Conservation (phyloP, 352 stramenopile genomes). For the Pythium volutum region DNA sequence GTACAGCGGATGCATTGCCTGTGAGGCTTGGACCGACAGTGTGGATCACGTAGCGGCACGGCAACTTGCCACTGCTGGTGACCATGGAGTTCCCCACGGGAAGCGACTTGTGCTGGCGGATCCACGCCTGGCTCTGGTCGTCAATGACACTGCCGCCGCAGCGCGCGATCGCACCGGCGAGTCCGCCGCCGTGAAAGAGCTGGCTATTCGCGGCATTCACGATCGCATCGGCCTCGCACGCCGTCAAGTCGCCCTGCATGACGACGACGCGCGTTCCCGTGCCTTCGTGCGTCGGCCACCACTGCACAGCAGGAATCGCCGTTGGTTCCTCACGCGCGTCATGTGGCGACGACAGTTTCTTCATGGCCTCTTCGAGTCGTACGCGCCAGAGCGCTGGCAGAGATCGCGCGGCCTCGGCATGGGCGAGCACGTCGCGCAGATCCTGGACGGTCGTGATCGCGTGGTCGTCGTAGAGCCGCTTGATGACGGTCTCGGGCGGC, state of each 20-base stretch:
- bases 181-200: conserved; percentile 35
- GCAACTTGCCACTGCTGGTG: conserved; percentile 30
- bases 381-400: conserved; percentile 7
- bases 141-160: conserved; percentile 31
- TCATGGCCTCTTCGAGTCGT: not conserved
- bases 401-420: not conserved
- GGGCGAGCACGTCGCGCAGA: not conserved
- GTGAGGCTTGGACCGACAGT: conserved; percentile 35
- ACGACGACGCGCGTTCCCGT: conserved; percentile 14
- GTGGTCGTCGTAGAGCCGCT: conserved; percentile 2
- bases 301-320: not conserved
- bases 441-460: not conserved
- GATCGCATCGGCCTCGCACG: conserved; percentile 35
- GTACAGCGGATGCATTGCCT: not conserved
- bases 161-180: conserved; percentile 33
- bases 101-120: conserved; percentile 25
- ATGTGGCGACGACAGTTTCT: not conserved
- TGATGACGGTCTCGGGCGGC: not conserved
- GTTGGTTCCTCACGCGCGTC: not conserved
- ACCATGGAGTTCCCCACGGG: conserved; percentile 33
- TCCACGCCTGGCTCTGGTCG: conserved; percentile 30
- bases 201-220: conserved; percentile 40
- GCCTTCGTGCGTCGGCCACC: not conserved
- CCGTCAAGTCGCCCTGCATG: conserved; percentile 40
- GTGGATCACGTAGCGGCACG: conserved; percentile 44